Base-by-base conservation (phyloP, 176 grass and related monocot species). In the Oryza brachyantha region DNA sequence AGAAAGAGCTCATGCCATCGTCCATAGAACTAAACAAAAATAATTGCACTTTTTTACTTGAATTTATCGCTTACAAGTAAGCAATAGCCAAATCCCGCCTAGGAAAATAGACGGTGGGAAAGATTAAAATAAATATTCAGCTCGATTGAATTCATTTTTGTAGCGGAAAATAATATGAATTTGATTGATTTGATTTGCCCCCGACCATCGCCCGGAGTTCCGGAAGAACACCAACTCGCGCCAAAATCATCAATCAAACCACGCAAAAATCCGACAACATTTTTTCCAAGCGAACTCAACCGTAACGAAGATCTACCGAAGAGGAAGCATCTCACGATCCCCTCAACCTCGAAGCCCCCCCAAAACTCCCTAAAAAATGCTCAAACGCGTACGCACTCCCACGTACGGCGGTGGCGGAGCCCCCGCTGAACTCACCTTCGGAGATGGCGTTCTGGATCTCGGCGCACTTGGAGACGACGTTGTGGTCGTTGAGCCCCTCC, bases 401-500 rank as follows among this genome's bases (percentile, higher is more conserved):
- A n/a, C n/a, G n/a, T n/a, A 60, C 21, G 46, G 54, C 12, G 40
- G 37, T 16, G 68, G 43, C 14, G 45, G 41, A 43, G 41, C 41
- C 45, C 17, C 4, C 14, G 0, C 24, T 8, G 24, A 43, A 43
- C 84, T 91, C 24, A 94, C 92, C 92, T 94, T 94, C 92, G n/a
- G 88, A 84, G 50, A 91, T 94, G 70, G 92, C 92, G 59, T 0
- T 83, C 78, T 94, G 92, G 88, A 94, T 91, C 75, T 94, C 92
- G n/a, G 88, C 88, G 70, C 88, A 91, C 88, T 86, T 94, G 60
- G 73, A 60, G 31, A 94, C 92, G 64, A 88, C 79, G 84, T 86
- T 91, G 77, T 88, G 92, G 57, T 94, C 88, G 73, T 88, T 94
- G 69, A 94, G 85, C 16, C 92, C 92, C 48, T 94, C 92, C 79